Evolutionary conservation across 805 yeast genomes (phyloP), one percentile per base, ranked within the genome.

Genomic region (Torulaspora indica): DNA sequence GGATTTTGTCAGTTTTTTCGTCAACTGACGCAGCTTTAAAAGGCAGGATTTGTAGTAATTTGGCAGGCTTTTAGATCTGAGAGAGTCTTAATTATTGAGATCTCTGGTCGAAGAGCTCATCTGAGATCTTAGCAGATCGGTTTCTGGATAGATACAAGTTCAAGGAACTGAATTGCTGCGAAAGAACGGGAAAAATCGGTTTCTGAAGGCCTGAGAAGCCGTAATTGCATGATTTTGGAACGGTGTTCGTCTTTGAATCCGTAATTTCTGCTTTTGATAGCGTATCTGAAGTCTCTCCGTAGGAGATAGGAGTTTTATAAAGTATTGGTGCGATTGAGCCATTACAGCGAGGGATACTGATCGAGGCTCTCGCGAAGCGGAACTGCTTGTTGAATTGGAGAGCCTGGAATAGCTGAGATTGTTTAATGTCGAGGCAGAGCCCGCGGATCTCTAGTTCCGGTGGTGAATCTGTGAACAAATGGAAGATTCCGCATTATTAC

Each of bases 401-500:
- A 12, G 15, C 17, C 10, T 30, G n/a, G 33, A 8, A 30, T 10
- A 14, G 20, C 17, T 10, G 14, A 14, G 24, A 25, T 17, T 20
- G 22, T 20, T 13, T 10, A 33, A 47, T 47, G 51, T 38, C 51
- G 24, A 47, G 36, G 37, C 39, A 34, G 24, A 42, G 48, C 35
- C 34, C 49, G 24, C 34, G 43, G 20, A 24, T 25, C n/a, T 35
- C 40, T 23, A 48, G 53, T 18, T 54, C 58, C 9, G 49, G 49
- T 15, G 44, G 49, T 9, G 64, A 60, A 36, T 46, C 63, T 10
- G 48, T 53, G 20, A 60, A 54, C 42, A 62, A 60, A 44, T 62
- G 67, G 67, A 62, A 61, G 43, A 62, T 62, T 24, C 67, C 67
- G 8, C 67, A 62, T 44, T 62, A 62, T 39, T 62, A 62, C 40